phyloP scores from a whole-genome alignment of 306 rosid species.

The Trifolium subterraneum region DNA sequence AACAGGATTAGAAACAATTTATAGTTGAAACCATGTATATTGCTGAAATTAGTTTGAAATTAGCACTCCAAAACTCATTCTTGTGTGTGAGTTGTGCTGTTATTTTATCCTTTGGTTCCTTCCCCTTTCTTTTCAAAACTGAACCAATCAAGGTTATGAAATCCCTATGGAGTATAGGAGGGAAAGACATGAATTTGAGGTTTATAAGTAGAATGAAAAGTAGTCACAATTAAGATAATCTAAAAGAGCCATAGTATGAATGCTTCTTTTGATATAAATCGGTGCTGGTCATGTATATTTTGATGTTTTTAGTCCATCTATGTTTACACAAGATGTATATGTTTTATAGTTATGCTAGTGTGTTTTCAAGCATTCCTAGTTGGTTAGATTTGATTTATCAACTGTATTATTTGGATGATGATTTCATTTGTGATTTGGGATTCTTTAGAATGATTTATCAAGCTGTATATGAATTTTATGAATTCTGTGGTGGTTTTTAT shows the following conservation, averaged over 20 bases:
- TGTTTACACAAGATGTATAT: not conserved
- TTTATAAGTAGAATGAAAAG: not conserved
- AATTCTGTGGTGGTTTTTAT: conserved; percentile 18
- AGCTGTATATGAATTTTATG: no score
- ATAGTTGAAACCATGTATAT: conserved; percentile 20
- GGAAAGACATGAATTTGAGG: conserved; percentile 26
- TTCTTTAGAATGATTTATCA: not conserved
- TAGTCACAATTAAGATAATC: not conserved
- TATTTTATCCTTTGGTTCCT: not conserved
- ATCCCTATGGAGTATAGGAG: not conserved
- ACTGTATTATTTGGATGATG: conserved; percentile 15
- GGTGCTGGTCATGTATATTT: not conserved
- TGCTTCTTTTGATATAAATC: not conserved
- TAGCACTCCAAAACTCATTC: not conserved
- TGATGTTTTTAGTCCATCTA: conserved; percentile 4
- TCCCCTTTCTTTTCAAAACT: not conserved
- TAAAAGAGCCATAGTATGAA: conserved; percentile 7
- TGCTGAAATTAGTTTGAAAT: conserved; percentile 17
- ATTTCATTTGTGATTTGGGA: not conserved
- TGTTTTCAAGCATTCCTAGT: not conserved
- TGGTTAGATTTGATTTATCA: conserved; percentile 7
- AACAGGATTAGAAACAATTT: conserved; percentile 14
- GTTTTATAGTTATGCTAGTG: conserved; percentile 1
- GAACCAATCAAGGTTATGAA: conserved; percentile 16
- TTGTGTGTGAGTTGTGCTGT: not conserved